Evolutionary conservation across 208 protist species (phyloP).

Genomic region (Crithidia mellificae): DNA sequence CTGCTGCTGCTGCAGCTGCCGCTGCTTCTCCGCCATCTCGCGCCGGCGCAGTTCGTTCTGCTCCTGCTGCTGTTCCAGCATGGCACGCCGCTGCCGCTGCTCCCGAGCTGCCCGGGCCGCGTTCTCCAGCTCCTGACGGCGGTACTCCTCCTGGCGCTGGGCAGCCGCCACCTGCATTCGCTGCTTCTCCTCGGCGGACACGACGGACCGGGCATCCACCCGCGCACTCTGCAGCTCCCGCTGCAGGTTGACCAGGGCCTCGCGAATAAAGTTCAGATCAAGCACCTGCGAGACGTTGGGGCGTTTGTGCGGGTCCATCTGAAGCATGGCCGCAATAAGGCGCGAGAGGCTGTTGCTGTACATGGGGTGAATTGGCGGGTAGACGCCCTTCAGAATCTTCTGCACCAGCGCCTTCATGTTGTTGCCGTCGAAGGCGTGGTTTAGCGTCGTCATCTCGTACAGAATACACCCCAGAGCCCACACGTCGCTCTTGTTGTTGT

Average conservation of each 20-base stretch:
- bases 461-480: slow-evolving; percentile 92
- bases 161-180: slow-evolving; percentile 42
- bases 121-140: slow-evolving; percentile 51
- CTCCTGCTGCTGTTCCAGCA: slow-evolving; percentile 58
- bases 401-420: slow-evolving; percentile 91
- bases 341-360: slow-evolving; percentile 77
- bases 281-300: slow-evolving; percentile 86
- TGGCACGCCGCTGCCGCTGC: slow-evolving; percentile 41
- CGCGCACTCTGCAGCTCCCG: slow-evolving; percentile 57
- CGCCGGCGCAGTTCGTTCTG: slow-evolving; percentile 51
- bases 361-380: slow-evolving; percentile 75
- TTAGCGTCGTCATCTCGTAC: slow-evolving; percentile 91
- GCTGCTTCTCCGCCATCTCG: slow-evolving; percentile 52
- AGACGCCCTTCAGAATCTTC: slow-evolving; percentile 88
- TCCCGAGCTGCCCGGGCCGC: slow-evolving; percentile 45
- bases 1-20: slow-evolving; percentile 50
- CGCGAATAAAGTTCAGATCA: slow-evolving; percentile 74
- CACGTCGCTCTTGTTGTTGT: slow-evolving; percentile 95
- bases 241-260: slow-evolving; percentile 66
- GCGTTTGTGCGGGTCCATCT: slow-evolving; percentile 77
- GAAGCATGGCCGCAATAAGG: slow-evolving; percentile 83
- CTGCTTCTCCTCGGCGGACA: slow-evolving; percentile 48
- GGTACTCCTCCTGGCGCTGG: slow-evolving; percentile 52
- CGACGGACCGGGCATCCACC: slow-evolving; percentile 45
- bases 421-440: slow-evolving; percentile 86